Conservation (phyloP, 2,329 filamentous ascomycete genomes). For the Colletotrichum viniferum region DNA sequence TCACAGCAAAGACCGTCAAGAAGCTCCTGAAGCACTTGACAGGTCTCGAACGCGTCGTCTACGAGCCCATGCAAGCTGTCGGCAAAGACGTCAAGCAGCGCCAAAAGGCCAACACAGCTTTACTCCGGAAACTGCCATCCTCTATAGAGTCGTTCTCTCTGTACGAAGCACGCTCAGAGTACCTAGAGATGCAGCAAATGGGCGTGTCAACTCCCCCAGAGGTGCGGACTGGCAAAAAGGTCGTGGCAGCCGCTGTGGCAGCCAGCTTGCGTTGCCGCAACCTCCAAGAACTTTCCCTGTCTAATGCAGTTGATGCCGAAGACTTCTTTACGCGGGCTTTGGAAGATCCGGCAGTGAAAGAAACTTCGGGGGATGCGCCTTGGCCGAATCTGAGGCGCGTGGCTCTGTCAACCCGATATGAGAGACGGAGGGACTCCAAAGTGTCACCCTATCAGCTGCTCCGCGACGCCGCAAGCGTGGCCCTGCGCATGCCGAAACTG, state of each 20-base stretch:
- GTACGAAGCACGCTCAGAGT: background rate
- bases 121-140: background rate
- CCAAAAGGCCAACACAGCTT: background rate
- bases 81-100: background rate
- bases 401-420: background rate
- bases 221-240: background rate
- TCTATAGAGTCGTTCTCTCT: background rate
- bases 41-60: background rate
- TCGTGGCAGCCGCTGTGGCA: background rate
- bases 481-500: background rate
- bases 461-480: background rate
- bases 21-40: background rate
- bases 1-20: background rate
- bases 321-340: background rate
- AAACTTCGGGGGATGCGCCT: background rate
- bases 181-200: background rate
- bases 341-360: background rate
- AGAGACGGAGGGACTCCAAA: background rate
- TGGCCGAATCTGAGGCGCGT: background rate
- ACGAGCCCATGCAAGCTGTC: background rate
- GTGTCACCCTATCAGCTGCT: background rate
- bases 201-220: background rate
- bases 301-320: background rate
- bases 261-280: background rate
- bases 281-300: background rate